Evolutionary conservation across 805 yeast species (phyloP).

Genomic region (Komagataella pseudopastoris): DNA sequence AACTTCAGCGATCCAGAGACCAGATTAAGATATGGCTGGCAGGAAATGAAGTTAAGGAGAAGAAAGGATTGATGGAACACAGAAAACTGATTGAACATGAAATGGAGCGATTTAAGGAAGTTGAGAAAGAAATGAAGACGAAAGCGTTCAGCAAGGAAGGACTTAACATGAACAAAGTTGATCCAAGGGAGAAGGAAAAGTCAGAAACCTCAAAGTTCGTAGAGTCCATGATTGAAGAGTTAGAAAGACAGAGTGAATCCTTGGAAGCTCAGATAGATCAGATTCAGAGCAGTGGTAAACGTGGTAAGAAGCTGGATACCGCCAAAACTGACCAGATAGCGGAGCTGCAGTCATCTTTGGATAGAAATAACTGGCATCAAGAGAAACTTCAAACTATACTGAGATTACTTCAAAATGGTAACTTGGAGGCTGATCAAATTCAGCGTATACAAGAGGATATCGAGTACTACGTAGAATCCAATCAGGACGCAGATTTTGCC

Average conservation of each 20-base stretch:
- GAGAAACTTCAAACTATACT: slow-evolving; percentile 66
- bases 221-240: slow-evolving; percentile 60
- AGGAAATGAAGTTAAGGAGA: slow-evolving; percentile 84
- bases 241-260: slow-evolving; percentile 68
- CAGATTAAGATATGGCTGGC: slow-evolving; percentile 93
- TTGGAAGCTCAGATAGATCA: slow-evolving; percentile 60
- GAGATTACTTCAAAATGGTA: slow-evolving; percentile 67
- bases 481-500: slow-evolving; percentile 84
- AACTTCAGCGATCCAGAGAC: slow-evolving; percentile 84
- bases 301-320: slow-evolving; percentile 39
- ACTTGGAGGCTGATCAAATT: slow-evolving; percentile 63
- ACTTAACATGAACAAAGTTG: slow-evolving; percentile 52
- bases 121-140: slow-evolving; percentile 85
- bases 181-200: slow-evolving; percentile 73
- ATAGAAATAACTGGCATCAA: slow-evolving; percentile 70
- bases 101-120: slow-evolving; percentile 92
- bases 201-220: slow-evolving; percentile 60
- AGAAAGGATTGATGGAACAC: slow-evolving; percentile 67
- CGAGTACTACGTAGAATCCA: slow-evolving; percentile 84
- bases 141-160: slow-evolving; percentile 94
- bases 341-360: slow-evolving; percentile 48
- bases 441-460: slow-evolving; percentile 78
- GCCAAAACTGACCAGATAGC: slow-evolving; percentile 43
- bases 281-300: slow-evolving; percentile 35
- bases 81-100: slow-evolving; percentile 57